phyloP scores from a whole-genome alignment of 495 filamentous ascomycete species.

The Aspergillus asperescens region DNA sequence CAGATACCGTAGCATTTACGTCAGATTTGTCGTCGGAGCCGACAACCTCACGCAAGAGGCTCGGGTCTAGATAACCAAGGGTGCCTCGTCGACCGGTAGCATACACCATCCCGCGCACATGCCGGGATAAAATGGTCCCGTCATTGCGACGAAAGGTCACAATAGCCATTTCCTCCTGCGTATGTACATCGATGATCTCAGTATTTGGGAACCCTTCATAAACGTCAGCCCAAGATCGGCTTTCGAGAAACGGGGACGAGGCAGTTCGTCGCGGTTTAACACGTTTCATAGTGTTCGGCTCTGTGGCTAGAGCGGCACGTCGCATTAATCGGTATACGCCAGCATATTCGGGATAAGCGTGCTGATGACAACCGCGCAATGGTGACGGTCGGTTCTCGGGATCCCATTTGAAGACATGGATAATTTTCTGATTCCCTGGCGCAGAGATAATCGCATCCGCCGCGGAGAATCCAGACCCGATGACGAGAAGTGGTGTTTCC shows the following conservation, averaged over 20 bases:
- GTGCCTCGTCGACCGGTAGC: constrained; percentile 58
- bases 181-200: constrained; percentile 41
- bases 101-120: constrained; percentile 51
- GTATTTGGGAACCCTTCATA: constrained; percentile 60
- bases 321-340: constrained; percentile 62
- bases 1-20: constrained; percentile 41
- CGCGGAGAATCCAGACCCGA: constrained; percentile 62
- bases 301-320: constrained; percentile 36
- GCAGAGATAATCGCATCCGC: constrained; percentile 59
- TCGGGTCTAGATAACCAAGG: constrained; percentile 47
- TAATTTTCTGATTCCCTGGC: constrained; percentile 44
- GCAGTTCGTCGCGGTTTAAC: constrained; percentile 30
- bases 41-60: constrained; percentile 49
- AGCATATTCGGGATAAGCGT: constrained; percentile 65
- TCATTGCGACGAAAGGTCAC: constrained; percentile 45
- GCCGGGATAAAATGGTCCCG: constrained; percentile 41
- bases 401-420: constrained; percentile 61
- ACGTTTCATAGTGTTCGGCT: constrained; percentile 12
- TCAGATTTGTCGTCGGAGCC: constrained; percentile 20
- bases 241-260: constrained; percentile 42
- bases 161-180: constrained; percentile 27
- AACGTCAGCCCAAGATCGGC: constrained; percentile 43
- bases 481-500: constrained; percentile 44
- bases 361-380: constrained; percentile 55
- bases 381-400: constrained; percentile 53